Evolutionary conservation across 345 rosid genomes (phyloP), one percentile per base, ranked within the genome.

Genomic region (Citrus maxima): DNA sequence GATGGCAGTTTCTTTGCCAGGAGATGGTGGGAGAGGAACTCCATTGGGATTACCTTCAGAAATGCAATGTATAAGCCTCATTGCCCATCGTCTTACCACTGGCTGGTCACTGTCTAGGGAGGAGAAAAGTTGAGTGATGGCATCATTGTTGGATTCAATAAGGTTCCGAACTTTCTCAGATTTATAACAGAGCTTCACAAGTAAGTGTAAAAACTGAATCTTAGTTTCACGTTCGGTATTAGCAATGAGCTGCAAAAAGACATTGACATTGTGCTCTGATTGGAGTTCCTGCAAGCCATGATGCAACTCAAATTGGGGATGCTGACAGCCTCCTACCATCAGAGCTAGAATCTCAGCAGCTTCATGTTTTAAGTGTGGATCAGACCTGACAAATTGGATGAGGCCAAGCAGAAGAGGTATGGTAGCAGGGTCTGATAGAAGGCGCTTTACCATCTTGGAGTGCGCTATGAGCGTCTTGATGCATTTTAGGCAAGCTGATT

Each of bases 231-330:
- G 82, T 70, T 85, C 86, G 28, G 85, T 79, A 77, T 59, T 70
- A 21, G 54, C 62, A 24, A 79, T 70, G 24, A 75, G 72, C 63
- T 81, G 81, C 87, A 85, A 69, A 80, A 89, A 85, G 75, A 84
- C 80, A 76, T 65, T 51, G 28, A 89, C 56, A 38, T 84, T 89
- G 73, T 89, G 85, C 63, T 85, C 75, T 7, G 90, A 84, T 68
- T 84, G 88, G 42, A 87, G 86, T 82, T 89, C 90, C 49, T 78
- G 84, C 78, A 85, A 72, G 66, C 85, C 85, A 56, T 84, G 88
- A 72, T 77, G 67, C 64, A 37, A 80, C 76, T 82, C 82, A 67
- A 87, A 84, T 62, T 88, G 80, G 37, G 73, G 13, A 73, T n/a
- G 72, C 74, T 72, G 85, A 30, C 86, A 78, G 68, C 83, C 78